phyloP scores from a whole-genome alignment of 2,329 filamentous ascomycete genomes.

The Talaromyces atroroseus region DNA sequence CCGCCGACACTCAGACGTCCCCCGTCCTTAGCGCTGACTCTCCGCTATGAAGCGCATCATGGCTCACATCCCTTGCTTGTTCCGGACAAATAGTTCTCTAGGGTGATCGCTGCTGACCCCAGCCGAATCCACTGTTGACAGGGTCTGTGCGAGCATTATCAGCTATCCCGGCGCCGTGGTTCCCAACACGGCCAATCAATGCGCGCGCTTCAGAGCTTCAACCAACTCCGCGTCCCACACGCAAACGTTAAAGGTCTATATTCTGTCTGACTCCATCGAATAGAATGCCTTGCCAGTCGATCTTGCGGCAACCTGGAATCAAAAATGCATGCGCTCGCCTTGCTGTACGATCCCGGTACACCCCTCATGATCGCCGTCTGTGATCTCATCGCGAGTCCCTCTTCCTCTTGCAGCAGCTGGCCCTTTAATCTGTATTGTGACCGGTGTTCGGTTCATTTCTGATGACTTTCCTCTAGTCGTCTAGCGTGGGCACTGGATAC shows the following conservation, averaged over 20 bases:
- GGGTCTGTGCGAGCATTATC: neutral
- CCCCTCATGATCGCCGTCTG: neutral
- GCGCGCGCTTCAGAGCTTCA: neutral
- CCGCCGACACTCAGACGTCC: neutral
- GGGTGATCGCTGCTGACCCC: neutral
- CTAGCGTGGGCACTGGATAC: neutral
- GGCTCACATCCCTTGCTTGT: slow-evolving; percentile 3
- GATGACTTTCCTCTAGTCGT: neutral
- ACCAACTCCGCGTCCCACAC: neutral
- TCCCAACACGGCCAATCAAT: neutral
- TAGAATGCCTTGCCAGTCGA: neutral
- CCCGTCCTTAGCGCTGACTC: neutral
- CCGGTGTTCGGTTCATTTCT: slow-evolving; percentile 7
- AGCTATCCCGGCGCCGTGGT: neutral
- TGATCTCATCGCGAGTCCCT: neutral
- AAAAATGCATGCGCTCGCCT: neutral
- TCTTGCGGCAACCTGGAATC: neutral
- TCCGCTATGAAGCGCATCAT: neutral
- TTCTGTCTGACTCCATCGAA: neutral
- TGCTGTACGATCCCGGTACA: no score
- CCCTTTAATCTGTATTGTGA: neutral
- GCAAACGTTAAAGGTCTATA: neutral
- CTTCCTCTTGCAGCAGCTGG: neutral
- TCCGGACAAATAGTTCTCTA: neutral
- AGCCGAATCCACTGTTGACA: neutral